Evolutionary conservation across 805 yeast species (phyloP).

Genomic region (Vanderwaltozyma verrucispora): DNA sequence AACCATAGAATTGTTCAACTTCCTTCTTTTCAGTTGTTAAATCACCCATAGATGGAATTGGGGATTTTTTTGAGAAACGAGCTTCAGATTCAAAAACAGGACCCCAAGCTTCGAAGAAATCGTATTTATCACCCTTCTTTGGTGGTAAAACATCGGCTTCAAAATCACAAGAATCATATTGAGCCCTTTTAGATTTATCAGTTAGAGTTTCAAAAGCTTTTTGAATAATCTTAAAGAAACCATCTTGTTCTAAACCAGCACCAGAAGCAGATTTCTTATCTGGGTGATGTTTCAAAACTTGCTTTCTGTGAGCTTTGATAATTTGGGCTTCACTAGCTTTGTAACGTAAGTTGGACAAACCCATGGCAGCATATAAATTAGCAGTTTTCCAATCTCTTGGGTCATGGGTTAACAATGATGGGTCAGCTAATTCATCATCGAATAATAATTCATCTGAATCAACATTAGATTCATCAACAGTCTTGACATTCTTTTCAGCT

Average conservation of each 20-base stretch:
- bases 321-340: slow-evolving; percentile 87
- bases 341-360: slow-evolving; percentile 83
- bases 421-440: slow-evolving; percentile 56
- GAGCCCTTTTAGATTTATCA: slow-evolving; percentile 80
- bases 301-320: slow-evolving; percentile 93
- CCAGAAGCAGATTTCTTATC: slow-evolving; percentile 87
- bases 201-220: slow-evolving; percentile 87
- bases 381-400: slow-evolving; percentile 98
- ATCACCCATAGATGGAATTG: slow-evolving; percentile 76
- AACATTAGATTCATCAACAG: slow-evolving; percentile 47
- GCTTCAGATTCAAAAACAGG: slow-evolving; percentile 86
- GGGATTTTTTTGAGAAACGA: slow-evolving; percentile 85
- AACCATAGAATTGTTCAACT: slow-evolving; percentile 79
- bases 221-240: slow-evolving; percentile 95
- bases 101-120: slow-evolving; percentile 86
- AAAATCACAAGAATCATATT: slow-evolving; percentile 91
- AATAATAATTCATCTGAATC: slow-evolving; percentile 47
- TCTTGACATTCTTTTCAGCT: slow-evolving; percentile 76
- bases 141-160: slow-evolving; percentile 82
- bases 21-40: slow-evolving; percentile 59
- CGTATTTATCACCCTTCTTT: slow-evolving; percentile 49
- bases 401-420: slow-evolving; percentile 72
- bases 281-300: slow-evolving; percentile 95
- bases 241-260: slow-evolving; percentile 86
- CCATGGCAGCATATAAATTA: slow-evolving; percentile 93